Conservation (phyloP, 2,329 filamentous ascomycete species). For the Verticillium dahliae region DNA sequence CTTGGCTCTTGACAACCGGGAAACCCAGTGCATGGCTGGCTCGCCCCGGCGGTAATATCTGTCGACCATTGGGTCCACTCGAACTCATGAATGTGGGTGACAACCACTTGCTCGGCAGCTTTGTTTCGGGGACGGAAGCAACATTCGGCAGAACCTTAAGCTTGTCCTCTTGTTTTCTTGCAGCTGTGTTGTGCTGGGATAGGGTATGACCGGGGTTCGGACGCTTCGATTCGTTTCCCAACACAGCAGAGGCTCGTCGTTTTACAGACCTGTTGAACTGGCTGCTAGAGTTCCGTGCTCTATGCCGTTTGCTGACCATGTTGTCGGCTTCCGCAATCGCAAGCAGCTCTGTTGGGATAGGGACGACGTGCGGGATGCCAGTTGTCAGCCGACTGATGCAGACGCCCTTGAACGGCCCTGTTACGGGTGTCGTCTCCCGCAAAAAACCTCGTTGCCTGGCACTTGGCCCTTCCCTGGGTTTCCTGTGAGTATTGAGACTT, state of each 20-base stretch:
- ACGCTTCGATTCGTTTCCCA: background rate
- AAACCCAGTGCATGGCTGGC: slow-evolving; percentile 47
- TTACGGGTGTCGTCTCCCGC: background rate
- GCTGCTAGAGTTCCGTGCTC: background rate
- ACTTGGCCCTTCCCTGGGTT: too few species aligned
- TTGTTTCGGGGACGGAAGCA: background rate
- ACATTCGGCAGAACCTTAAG: too few species aligned
- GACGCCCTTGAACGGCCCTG: slow-evolving; percentile 24
- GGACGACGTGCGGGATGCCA: slow-evolving; percentile 27
- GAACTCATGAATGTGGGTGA: background rate
- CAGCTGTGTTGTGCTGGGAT: background rate
- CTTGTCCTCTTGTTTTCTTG: too few species aligned
- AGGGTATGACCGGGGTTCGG: background rate
- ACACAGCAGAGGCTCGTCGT: background rate
- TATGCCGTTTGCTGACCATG: slow-evolving; percentile 21
- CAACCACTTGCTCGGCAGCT: background rate
- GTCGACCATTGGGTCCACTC: slow-evolving; percentile 5
- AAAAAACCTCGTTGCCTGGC: background rate
- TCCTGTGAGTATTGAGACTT: background rate
- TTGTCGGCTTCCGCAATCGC: slow-evolving; percentile 32
- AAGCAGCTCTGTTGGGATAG: slow-evolving; percentile 30
- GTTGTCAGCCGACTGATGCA: slow-evolving; percentile 34
- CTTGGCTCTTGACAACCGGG: slow-evolving; percentile 70
- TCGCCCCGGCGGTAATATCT: background rate
- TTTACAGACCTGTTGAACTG: background rate